These are phyloP conservation scores for Plasmopara muralis DNA, from an alignment of 352 stramenopile species.

Conservation along the genomic window DNA sequence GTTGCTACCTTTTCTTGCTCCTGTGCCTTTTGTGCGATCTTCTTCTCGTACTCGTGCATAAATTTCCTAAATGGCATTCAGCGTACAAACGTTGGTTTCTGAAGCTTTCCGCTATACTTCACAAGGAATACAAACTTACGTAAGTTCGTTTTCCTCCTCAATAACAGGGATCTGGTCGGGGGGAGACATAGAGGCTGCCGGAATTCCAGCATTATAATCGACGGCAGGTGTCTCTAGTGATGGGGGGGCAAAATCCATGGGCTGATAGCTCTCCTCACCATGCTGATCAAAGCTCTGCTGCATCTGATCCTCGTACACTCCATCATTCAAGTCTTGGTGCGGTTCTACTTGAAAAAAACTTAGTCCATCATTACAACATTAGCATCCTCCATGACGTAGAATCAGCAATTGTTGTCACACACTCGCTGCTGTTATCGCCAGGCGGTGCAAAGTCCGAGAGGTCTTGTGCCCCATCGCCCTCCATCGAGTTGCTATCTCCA, in stretches of 20 bases:
- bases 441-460: constrained; percentile 59
- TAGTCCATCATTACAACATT: constrained; percentile 1
- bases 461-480: constrained; percentile 30
- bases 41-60: constrained; percentile 61
- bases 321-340: constrained; percentile 16
- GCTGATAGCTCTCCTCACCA: constrained; percentile 18
- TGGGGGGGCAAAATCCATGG: constrained; percentile 17
- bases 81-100: too few relatives aligned
- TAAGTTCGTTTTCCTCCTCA: constrained; percentile 69
- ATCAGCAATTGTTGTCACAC: not conserved
- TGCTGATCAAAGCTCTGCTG: constrained; percentile 10
- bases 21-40: constrained; percentile 55
- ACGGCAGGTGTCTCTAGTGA: constrained; percentile 12
- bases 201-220: constrained; percentile 12
- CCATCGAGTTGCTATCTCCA: constrained; percentile 28
- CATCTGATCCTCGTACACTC: constrained; percentile 15
- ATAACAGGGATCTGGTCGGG: constrained; percentile 36
- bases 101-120: too few relatives aligned
- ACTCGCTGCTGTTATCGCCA: constrained; percentile 46
- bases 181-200: constrained; percentile 19
- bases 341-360: constrained; percentile 68
- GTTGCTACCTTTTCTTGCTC: constrained; percentile 70
- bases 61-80: constrained; percentile 48
- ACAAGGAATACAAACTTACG: constrained; percentile 49
- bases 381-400: not conserved